Percentiles rank a stretch among this genome's conserved stretches.
Conservation (phyloP, 23 red algal genomes). For the Gracilaria caudata region DNA sequence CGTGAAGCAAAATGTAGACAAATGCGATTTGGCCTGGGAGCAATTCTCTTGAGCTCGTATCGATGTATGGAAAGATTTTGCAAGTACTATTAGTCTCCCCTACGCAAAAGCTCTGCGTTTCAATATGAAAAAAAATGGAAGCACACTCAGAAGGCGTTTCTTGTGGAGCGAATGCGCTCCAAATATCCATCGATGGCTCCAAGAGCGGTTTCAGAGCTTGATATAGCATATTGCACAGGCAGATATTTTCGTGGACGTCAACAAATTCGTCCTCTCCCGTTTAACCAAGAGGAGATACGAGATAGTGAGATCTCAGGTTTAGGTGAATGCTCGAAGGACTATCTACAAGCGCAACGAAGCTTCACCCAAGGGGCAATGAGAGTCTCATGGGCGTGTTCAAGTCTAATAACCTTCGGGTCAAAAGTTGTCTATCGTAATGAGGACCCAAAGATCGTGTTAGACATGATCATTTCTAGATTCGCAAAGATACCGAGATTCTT, state of each 20-base stretch:
- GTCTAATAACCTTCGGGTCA: neutral
- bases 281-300: neutral
- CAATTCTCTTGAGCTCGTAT: neutral
- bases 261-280: neutral
- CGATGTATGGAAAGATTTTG: neutral
- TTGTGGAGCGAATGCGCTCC: neutral
- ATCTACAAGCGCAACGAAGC: neutral
- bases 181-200: neutral
- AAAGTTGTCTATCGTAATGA: neutral
- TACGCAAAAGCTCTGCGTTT: neutral
- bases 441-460: neutral
- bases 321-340: neutral
- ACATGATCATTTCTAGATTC: slow-evolving; percentile 1
- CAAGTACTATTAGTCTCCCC: neutral
- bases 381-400: neutral
- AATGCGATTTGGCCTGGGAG: neutral
- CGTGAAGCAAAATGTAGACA: neutral
- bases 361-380: neutral
- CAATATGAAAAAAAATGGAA: neutral
- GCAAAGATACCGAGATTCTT: neutral
- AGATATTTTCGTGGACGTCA: neutral
- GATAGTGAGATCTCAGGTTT: neutral
- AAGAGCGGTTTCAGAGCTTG: neutral
- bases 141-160: neutral
- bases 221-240: neutral